Evolutionary conservation across 331 rosid species (phyloP).

Genomic region (Cydonia oblonga): DNA sequence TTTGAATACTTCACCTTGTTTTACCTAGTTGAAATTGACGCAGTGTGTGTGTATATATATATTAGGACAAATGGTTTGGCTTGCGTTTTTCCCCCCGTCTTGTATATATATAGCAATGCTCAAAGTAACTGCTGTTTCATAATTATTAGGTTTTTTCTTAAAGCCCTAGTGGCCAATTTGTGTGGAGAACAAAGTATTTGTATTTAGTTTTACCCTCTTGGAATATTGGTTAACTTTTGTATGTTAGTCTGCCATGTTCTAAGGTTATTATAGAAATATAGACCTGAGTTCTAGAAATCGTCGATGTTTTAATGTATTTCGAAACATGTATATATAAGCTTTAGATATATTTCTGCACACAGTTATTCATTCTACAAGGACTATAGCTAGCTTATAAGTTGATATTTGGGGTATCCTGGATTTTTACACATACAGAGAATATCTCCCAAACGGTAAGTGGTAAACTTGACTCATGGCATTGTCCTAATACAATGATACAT

Average conservation of each 20-base stretch:
- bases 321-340: too few species aligned
- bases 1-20: background rate
- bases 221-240: background rate
- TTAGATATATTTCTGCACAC: background rate
- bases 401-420: background rate
- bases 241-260: background rate
- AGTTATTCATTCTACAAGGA: too few species aligned
- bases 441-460: too few species aligned
- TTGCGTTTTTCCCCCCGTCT: background rate
- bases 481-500: too few species aligned
- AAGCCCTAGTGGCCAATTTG: background rate
- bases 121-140: background rate
- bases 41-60: too few species aligned
- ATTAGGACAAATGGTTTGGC: background rate
- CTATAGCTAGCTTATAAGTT: too few species aligned
- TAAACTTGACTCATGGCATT: too few species aligned
- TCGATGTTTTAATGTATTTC: too few species aligned
- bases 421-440: background rate
- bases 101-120: background rate
- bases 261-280: background rate
- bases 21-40: background rate
- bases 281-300: background rate
- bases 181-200: background rate
- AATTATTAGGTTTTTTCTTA: background rate
- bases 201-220: background rate